phyloP scores from a whole-genome alignment of 2,329 filamentous ascomycete species.

The Claviceps sp. region DNA sequence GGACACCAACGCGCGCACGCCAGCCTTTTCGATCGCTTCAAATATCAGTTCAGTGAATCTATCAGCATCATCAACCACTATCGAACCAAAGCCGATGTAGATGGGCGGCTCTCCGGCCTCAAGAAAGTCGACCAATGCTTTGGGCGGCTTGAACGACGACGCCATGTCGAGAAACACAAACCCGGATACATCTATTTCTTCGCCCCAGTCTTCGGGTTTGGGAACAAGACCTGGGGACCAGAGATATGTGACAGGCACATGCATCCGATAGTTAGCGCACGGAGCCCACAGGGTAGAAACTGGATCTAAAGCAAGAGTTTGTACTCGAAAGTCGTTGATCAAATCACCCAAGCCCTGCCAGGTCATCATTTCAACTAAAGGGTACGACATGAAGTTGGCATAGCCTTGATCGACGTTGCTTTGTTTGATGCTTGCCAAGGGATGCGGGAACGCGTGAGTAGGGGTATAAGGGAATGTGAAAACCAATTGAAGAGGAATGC shows the following conservation, averaged over 20 bases:
- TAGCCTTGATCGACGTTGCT: constrained; percentile 60
- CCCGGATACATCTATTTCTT: constrained; percentile 59
- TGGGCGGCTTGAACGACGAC: constrained; percentile 44
- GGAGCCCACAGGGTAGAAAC: constrained; percentile 68
- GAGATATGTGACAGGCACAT: constrained; percentile 64
- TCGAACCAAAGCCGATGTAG: constrained; percentile 66
- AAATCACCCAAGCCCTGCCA: constrained; percentile 81
- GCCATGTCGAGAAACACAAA: constrained; percentile 67
- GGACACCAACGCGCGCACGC: constrained; percentile 57
- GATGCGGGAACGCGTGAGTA: constrained; percentile 63
- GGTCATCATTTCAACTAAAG: constrained; percentile 72
- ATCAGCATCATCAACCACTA: constrained; percentile 60
- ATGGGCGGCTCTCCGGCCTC: constrained; percentile 44
- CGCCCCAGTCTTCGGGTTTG: constrained; percentile 55
- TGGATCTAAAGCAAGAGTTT: constrained; percentile 56
- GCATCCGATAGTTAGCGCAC: constrained; percentile 56
- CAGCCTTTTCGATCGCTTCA: constrained; percentile 49
- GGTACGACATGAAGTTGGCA: constrained; percentile 70
- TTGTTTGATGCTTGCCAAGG: constrained; percentile 60
- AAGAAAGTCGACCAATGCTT: constrained; percentile 42
- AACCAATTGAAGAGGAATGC: constrained; percentile 70
- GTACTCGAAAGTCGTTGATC: constrained; percentile 59
- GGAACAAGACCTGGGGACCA: constrained; percentile 55
- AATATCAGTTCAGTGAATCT: constrained; percentile 59
- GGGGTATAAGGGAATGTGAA: constrained; percentile 78